These are phyloP conservation scores for Pleurotus tuoliensis DNA, from an alignment of 768 basidiomycete genomes.

Conservation along the genomic window DNA sequence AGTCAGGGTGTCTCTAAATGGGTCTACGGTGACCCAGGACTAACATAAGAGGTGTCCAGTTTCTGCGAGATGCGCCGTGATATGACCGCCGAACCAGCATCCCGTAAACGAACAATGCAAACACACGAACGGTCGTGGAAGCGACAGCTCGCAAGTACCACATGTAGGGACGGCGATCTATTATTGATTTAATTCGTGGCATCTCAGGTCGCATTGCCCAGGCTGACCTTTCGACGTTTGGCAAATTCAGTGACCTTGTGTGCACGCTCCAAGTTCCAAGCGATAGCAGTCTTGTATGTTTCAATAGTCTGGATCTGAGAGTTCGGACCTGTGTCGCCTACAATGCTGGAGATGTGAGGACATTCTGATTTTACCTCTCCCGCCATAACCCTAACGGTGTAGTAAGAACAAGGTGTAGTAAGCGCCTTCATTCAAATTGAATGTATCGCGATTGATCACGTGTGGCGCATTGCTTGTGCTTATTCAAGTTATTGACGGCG, in stretches of 20 bases:
- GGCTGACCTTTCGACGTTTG: conserved; percentile 64
- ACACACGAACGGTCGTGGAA: conserved; percentile 69
- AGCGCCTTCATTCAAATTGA: neutral
- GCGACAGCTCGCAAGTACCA: conserved; percentile 48
- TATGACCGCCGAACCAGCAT: conserved; percentile 65
- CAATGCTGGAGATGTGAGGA: conserved; percentile 40
- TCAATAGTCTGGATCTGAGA: conserved; percentile 27
- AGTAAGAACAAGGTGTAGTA: neutral
- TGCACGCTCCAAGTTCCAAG: conserved; percentile 48
- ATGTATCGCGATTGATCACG: no score
- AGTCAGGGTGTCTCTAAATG: no score
- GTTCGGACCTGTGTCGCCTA: conserved; percentile 18
- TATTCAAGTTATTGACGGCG: no score
- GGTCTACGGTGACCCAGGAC: conserved; percentile 21
- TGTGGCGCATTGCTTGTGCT: neutral
- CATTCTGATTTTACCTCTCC: conserved; percentile 17
- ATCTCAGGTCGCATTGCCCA: no score
- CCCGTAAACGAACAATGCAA: conserved; percentile 67
- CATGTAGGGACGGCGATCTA: conserved; percentile 62
- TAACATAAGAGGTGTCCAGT: conserved; percentile 63
- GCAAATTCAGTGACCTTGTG: conserved; percentile 44
- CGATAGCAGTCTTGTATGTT: conserved; percentile 51
- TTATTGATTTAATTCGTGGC: no score
- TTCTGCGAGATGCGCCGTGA: conserved; percentile 51
- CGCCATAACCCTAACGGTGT: neutral